phyloP scores from a whole-genome alignment of 805 yeast species.

The Ogataea saltuana region DNA sequence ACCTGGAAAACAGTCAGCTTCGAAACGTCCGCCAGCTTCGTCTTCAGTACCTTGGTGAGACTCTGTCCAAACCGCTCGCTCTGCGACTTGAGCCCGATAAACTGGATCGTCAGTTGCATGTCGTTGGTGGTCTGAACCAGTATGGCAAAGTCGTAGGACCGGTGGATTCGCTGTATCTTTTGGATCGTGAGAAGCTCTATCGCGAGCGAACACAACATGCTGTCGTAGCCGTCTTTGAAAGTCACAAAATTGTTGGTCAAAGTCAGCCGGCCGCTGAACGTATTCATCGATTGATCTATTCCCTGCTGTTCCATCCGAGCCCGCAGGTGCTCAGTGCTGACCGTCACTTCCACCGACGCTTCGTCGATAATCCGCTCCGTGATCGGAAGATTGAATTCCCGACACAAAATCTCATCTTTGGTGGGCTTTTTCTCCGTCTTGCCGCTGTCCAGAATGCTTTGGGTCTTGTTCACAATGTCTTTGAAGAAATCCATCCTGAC shows the following conservation, averaged over 20 bases:
- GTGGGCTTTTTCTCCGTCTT: conserved; percentile 46
- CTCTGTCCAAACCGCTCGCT: conserved; percentile 78
- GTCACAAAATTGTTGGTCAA: conserved; percentile 75
- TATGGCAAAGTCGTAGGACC: conserved; percentile 75
- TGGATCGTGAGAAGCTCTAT: conserved; percentile 76
- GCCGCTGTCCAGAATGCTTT: conserved; percentile 44
- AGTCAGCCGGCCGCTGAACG: conserved; percentile 55
- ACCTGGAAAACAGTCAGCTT: conserved; percentile 63
- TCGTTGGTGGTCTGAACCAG: conserved; percentile 69
- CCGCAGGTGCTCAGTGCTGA: conserved; percentile 30
- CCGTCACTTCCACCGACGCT: conserved; percentile 60
- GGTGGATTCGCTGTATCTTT: conserved; percentile 83
- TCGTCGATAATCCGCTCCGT: conserved; percentile 66
- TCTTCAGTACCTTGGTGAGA: conserved; percentile 60
- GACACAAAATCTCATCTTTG: conserved; percentile 69
- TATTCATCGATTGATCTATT: conserved; percentile 8
- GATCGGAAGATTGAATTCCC: conserved; percentile 69
- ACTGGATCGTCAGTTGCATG: conserved; percentile 61
- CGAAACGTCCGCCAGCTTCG: conserved; percentile 62
- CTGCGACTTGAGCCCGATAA: conserved; percentile 75
- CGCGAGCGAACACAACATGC: conserved; percentile 63
- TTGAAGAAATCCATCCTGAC: conserved; percentile 50
- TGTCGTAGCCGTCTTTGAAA: conserved; percentile 71
- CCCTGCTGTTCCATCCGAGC: conserved; percentile 17
- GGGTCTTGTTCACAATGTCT: conserved; percentile 48